Base-by-base conservation (phyloP, 805 yeast genomes). In the Maudiozyma barnettii region DNA sequence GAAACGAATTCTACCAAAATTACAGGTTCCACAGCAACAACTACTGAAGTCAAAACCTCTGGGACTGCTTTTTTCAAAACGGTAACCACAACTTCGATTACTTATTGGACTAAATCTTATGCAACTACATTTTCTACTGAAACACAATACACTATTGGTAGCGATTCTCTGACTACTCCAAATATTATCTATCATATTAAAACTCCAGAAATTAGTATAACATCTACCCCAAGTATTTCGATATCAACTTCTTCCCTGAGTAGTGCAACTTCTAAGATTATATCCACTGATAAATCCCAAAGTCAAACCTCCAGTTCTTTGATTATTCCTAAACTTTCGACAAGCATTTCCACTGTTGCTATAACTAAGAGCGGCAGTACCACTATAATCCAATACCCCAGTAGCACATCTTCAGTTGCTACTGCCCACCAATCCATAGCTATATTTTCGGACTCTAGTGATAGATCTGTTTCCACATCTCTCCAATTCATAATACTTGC, bases 51-150 rank as follows among this genome's bases (percentile, higher is more conserved):
- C 22, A 6, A 14, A 33, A 33, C 8, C 2, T 6, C 41, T 21
- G 30, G 1, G 14, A 39, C 21, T 22, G 2, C 51, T 12, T 44
- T 40, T 35, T 38, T 12, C 23, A 48, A 51, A 2, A 29, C 50
- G 20, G 31, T 39, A 23, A 43, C 36, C 12, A 44, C 44, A 21
- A 22, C 46, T 14, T 39, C 47, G 2, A 40, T 45, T 9, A 46
- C 49, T 5, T 43, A 45, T 19, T 53, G 51, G 51, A 45, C 51
- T 16, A 55, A 53, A 10, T 37, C 50, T 3, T 37, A 26, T 26
- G 50, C 55, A 1, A 31, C 51, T 3, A 54, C 55, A 4, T 51
- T 50, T 41, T 41, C 49, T 4, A 50, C 51, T 16, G 50, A 47
- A 41, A 46, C 44, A 3, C 41, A 51, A 8, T 30, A 23, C 14